Percentiles rank a stretch among this genome's conserved stretches.
Evolutionary conservation across 2,329 filamentous ascomycete genomes (phyloP).

Genomic region (Trichoderma atrobrunneum): DNA sequence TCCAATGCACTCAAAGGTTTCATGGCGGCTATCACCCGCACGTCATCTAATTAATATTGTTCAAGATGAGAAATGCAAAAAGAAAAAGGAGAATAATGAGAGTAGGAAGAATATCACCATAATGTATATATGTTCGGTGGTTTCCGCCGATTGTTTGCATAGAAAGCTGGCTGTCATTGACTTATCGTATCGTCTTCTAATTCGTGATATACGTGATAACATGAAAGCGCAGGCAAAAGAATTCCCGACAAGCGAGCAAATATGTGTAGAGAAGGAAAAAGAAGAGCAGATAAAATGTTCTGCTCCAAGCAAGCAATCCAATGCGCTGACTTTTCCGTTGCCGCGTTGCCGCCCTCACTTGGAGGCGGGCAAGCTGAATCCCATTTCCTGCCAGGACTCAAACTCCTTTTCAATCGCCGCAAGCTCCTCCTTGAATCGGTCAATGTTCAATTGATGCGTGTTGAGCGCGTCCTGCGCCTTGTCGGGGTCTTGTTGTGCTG

Average conservation of each 20-base stretch:
- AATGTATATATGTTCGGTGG: neutral
- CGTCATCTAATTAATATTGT: neutral
- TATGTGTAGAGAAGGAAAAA: neutral
- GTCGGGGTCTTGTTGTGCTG: neutral
- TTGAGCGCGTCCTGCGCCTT: neutral
- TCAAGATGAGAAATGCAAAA: neutral
- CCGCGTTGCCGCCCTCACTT: neutral
- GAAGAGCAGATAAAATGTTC: neutral
- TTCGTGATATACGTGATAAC: neutral
- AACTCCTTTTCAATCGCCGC: slow-evolving; percentile 14
- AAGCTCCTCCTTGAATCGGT: slow-evolving; percentile 11
- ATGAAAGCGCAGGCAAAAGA: neutral
- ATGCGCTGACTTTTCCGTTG: neutral
- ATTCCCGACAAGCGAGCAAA: neutral
- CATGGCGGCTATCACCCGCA: neutral
- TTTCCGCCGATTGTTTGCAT: neutral
- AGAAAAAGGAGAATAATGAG: neutral
- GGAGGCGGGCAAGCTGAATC: slow-evolving; percentile 11
- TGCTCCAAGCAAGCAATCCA: neutral
- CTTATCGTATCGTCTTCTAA: neutral
- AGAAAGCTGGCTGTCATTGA: neutral
- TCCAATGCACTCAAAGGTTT: neutral
- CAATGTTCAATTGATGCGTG: slow-evolving; percentile 9
- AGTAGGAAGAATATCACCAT: neutral
- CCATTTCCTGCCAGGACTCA: slow-evolving; percentile 15